Evolutionary conservation across 805 yeast species (phyloP).

Genomic region (Schwanniomyces vanrijiae): DNA sequence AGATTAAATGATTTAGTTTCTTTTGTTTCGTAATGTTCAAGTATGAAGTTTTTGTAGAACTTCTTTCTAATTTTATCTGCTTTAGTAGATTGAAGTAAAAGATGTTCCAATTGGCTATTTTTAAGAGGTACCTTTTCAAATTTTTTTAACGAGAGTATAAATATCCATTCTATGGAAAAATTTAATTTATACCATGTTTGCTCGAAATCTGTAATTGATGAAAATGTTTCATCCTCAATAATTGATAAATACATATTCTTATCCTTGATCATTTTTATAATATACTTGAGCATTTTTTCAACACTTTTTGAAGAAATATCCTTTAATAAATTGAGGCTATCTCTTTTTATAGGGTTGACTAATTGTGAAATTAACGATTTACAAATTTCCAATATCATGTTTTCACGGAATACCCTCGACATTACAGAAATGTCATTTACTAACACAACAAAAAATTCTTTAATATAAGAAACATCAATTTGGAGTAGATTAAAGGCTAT

Average conservation of each 20-base stretch:
- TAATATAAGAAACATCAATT: slow-evolving; percentile 9
- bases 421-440: not conserved
- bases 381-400: not conserved
- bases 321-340: not conserved
- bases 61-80: slow-evolving; percentile 4
- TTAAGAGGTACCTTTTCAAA: not conserved
- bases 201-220: slow-evolving; percentile 15
- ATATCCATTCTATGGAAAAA: slow-evolving; percentile 23
- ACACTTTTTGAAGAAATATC: not conserved
- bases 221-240: slow-evolving; percentile 21
- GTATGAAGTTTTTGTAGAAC: not conserved
- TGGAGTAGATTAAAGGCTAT: slow-evolving; percentile 9
- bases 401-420: not conserved
- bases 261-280: slow-evolving; percentile 6
- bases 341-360: not conserved
- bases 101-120: not conserved
- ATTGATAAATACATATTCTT: slow-evolving; percentile 12
- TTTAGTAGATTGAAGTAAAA: not conserved
- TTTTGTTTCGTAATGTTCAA: not conserved
- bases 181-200: slow-evolving; percentile 25
- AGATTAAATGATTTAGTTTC: not conserved
- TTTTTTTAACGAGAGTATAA: slow-evolving; percentile 4
- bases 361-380: not conserved
- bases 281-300: not conserved
- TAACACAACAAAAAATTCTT: slow-evolving; percentile 11